Evolutionary conservation across 176 grass and related monocot genomes (phyloP), one percentile per base, ranked within the genome.

Genomic region (Oryza nivara): DNA sequence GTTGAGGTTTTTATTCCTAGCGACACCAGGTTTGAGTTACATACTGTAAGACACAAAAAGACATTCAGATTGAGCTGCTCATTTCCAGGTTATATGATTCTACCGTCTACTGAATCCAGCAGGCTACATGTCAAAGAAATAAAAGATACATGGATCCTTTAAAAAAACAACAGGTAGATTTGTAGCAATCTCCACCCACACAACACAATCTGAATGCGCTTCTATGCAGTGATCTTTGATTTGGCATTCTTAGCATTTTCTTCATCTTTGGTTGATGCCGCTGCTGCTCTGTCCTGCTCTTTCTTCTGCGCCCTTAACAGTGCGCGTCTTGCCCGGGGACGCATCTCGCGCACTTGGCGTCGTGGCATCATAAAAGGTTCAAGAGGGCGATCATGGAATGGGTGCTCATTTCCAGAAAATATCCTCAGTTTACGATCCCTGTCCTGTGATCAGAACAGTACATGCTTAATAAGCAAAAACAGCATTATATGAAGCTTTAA

Each of bases 401-500:
- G 93, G 80, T 99, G 93, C 78, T 96, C 91, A 2, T 35, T 75
- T 45, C 86, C 91, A 19, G 82, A 23, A 84, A 99, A 96, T 92
- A 99, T 99, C 81, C 96, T 87, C 56, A 99, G 38, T 80, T 96
- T 99, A 23, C 96, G 88, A 54, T 96, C 96, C 86, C 96, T 93
- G 16, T 96, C 93, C 93, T 99, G 91, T 19, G 32, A 44, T 74
- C 11, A 83, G 49, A 75, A 48, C 5, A 69, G 11, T 47, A 32
- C 19, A 51, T 83, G 40, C 61, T 86, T 68, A 26, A 73, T 35
- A 61, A 11, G 7, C 74, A 35, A 30, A 5, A 40, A 22, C 56
- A 22, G 56, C 20, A 63, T 32, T 4, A 58, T 74, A 82, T 49
- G 3, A 67, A 74, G 19, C 23, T 16, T 36, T 35, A 73, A 64